Percentiles rank a stretch among this genome's conserved stretches.
These are phyloP conservation scores for Globisporangium megalacanthum DNA, from an alignment of 352 stramenopile species.

Conservation along the genomic window DNA sequence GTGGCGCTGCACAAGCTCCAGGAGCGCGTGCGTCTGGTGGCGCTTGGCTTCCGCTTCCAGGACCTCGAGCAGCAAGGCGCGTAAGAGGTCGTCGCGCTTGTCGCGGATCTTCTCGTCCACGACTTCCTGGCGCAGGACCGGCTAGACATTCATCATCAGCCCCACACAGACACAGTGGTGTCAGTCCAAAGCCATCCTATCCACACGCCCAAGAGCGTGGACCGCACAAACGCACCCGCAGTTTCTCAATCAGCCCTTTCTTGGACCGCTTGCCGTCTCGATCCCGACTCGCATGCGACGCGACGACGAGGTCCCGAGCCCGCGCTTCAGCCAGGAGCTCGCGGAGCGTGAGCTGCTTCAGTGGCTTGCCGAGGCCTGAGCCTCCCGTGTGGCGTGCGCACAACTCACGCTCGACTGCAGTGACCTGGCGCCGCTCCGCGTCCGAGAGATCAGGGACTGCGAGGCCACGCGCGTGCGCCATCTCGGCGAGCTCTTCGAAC, in stretches of 20 bases:
- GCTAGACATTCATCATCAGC: conserved; percentile 11
- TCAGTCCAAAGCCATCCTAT: neutral
- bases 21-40: conserved; percentile 17
- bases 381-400: conserved; percentile 21
- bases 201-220: neutral
- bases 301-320: conserved; percentile 32
- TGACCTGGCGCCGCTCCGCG: conserved; percentile 34
- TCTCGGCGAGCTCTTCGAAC: conserved; percentile 31
- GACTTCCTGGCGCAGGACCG: conserved; percentile 25
- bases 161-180: neutral
- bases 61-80: conserved; percentile 21
- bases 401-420: conserved; percentile 42
- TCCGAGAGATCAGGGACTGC: conserved; percentile 23
- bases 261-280: conserved; percentile 50
- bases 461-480: conserved; percentile 21
- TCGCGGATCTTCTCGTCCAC: conserved; percentile 23
- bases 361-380: conserved; percentile 34
- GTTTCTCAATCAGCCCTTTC: conserved; percentile 42
- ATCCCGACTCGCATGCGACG: conserved; percentile 25
- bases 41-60: conserved; percentile 34
- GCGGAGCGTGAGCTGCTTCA: conserved; percentile 52
- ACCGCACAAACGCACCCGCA: conserved; percentile 25
- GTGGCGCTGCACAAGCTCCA: no score
- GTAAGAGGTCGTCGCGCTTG: conserved; percentile 37
- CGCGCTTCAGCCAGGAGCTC: conserved; percentile 58